Conservation (phyloP, 306 rosid species). For the Prunus salicina region DNA sequence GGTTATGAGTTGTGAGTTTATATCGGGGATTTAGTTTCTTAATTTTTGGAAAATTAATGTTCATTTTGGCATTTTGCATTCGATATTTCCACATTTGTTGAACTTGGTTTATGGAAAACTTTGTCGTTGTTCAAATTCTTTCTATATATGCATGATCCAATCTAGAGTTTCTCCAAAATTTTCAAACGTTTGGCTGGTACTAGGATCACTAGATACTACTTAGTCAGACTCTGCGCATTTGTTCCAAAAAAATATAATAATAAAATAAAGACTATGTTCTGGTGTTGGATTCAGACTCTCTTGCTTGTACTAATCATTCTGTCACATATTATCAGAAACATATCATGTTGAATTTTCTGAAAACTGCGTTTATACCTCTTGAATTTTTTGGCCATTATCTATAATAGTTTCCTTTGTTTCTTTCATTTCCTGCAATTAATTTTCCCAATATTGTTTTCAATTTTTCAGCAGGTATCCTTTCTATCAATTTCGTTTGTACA, state of each 20-base stretch:
- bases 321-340: background rate
- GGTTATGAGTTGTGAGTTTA: slow-evolving; percentile 6
- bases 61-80: background rate
- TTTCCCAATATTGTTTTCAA: background rate
- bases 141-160: background rate
- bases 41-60: background rate
- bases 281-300: background rate
- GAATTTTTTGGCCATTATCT: background rate
- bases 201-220: background rate
- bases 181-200: background rate
- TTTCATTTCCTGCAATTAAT: background rate
- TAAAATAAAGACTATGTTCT: background rate
- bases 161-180: background rate
- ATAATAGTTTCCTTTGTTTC: slow-evolving; percentile 1
- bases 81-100: background rate
- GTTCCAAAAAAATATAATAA: too few relatives aligned
- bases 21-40: background rate
- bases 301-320: background rate
- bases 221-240: background rate
- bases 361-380: background rate
- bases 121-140: background rate
- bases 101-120: background rate
- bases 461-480: background rate
- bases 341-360: background rate
- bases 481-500: background rate